Evolutionary conservation across 2,329 filamentous ascomycete genomes (phyloP).

Genomic region (Rutstroemia sp.): DNA sequence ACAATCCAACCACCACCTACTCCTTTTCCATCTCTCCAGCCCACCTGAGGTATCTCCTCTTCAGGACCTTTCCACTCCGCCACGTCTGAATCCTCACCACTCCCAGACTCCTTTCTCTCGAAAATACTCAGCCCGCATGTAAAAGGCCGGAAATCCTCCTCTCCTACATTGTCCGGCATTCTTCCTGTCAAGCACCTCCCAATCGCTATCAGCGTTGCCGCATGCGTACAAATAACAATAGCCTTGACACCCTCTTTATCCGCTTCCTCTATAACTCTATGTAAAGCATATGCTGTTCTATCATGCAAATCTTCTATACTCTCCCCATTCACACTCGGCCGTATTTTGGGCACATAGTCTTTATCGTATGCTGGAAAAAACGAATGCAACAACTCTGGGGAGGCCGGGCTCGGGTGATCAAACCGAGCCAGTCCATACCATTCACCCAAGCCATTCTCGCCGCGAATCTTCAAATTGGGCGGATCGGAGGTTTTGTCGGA

Average conservation of each 20-base stretch:
- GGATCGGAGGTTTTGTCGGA: slow-evolving; percentile 13
- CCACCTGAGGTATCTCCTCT: slow-evolving; percentile 32
- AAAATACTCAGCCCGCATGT: slow-evolving; percentile 76
- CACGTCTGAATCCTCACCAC: slow-evolving; percentile 31
- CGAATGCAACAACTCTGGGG: slow-evolving; percentile 49
- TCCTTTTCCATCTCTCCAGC: slow-evolving; percentile 53
- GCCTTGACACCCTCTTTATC: slow-evolving; percentile 64
- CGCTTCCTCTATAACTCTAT: slow-evolving; percentile 62
- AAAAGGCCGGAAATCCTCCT: slow-evolving; percentile 77
- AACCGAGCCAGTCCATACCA: slow-evolving; percentile 89
- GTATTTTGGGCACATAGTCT: slow-evolving; percentile 57
- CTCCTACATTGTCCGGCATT: slow-evolving; percentile 63
- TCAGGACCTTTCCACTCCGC: slow-evolving; percentile 34
- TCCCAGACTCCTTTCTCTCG: slow-evolving; percentile 35
- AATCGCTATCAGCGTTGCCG: slow-evolving; percentile 79
- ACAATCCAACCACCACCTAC: slow-evolving; percentile 76
- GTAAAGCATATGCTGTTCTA: slow-evolving; percentile 63
- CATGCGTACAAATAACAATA: slow-evolving; percentile 80
- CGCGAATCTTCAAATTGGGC: slow-evolving; percentile 38
- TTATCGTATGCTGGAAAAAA: slow-evolving; percentile 56
- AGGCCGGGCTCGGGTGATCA: slow-evolving; percentile 72
- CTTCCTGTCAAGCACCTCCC: slow-evolving; percentile 73
- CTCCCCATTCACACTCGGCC: slow-evolving; percentile 70
- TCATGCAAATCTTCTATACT: slow-evolving; percentile 72
- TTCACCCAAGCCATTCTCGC: slow-evolving; percentile 61